Evolutionary conservation across 2,329 filamentous ascomycete genomes (phyloP), one percentile per base, ranked within the genome.

Genomic region (Colletotrichum abscissum): DNA sequence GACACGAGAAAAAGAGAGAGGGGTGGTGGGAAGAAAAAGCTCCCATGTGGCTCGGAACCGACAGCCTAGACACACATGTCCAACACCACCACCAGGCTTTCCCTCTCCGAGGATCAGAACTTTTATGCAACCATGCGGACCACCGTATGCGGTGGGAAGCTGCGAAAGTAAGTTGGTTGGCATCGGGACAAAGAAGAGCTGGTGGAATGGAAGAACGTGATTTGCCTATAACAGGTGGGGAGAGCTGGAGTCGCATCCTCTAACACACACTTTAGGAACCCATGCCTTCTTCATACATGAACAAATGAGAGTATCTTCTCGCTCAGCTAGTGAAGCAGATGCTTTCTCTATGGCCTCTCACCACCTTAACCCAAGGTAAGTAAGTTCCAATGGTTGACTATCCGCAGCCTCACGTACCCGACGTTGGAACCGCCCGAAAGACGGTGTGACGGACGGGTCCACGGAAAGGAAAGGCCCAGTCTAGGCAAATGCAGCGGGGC

Each of bases 151-250:
- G 22, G 60, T 69, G 42, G 66, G 54, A 46, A 64, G 66, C 65
- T 55, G 65, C 58, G 28, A 16, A 52, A 63, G 3, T 42, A 7
- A 19, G 16, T 42, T 42, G 38, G 14, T 59, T 55, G 58, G 58
- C 49, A 58, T 38, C 58, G 42, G 52, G 35, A 52, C 58, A 5
- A 55, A 42, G 14, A 56, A 16, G 58, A 58, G 26, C 22, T 63
- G 58, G 63, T 72, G 63, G 64, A 42, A 54, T 58, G 57, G 22
- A 46, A 62, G 46, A 33, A 35, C 52, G 46, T 67, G 63, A 67
- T 67, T 70, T 59, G 68, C 68, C 67, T 42, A 60, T 22, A 30
- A 24, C 12, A 22, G 55, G 68, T 66, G 62, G 67, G 56, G 52
- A 38, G 35, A 69, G 60, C 57, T 60, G 33, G 55, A 46, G 56